Evolutionary conservation across 176 grass and related monocot species (phyloP), one percentile per base, ranked within the genome.

Genomic region (Oropetium thomaeum): DNA sequence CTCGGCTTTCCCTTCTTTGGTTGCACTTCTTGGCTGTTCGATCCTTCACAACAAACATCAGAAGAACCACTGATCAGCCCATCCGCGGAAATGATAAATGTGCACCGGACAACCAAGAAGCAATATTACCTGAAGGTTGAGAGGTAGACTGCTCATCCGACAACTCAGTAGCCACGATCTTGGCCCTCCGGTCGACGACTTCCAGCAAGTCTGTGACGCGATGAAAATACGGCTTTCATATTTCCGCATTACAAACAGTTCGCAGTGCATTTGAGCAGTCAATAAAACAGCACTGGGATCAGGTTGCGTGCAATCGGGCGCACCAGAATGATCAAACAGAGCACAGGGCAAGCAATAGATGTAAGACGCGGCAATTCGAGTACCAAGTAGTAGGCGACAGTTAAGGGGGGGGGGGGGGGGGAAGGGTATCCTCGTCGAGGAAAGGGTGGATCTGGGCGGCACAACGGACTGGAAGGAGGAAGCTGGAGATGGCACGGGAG

Each of bases 171-270:
- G 81, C 96, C 65, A 99, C 96, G 82, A 85, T 88, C 67, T 99
- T 99, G 65, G 91, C 96, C 75, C 91, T 90, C 77, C 91, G 71
- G 82, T 99, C 96, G 7, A 99, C 96, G 17, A 99, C 96, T 83
- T 99, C 96, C 16, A 99, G 82, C 76, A 99, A 90, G 80, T 99
- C 96, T 99, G 62, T 80, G 71, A 72, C 17, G 29, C 23, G 41
- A 70, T 30, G 59, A 64, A 70, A 81, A 61, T 60, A 67, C 27
- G 39, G 14, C 7, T 34, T 12, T 83, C 33, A 77, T 28, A 70
- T 25, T 29, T 65, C 20, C 17, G 41, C 23, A 79, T 66, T 76
- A 66, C 33, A 60, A 87, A 67, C 23, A 80, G 33, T 26, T 64
- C 44, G 38, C 70, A 44, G 22, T 4, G 71, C 38, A 42, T 20